phyloP scores from a whole-genome alignment of 2,329 filamentous ascomycete species.

The Pestalotiopsis sp. region DNA sequence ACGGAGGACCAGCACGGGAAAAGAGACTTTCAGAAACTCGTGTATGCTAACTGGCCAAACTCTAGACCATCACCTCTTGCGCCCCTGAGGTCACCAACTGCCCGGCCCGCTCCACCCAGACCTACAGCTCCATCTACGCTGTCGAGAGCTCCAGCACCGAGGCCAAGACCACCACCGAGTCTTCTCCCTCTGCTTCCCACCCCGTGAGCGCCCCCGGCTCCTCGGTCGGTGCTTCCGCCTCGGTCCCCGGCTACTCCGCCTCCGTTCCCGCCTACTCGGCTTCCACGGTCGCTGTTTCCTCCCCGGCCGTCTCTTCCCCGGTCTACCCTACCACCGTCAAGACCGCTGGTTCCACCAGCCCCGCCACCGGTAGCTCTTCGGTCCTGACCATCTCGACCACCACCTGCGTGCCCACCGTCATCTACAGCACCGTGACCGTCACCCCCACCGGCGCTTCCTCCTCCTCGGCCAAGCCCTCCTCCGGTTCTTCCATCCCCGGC shows the following conservation, averaged over 20 bases:
- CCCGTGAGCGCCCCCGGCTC: constrained; percentile 17
- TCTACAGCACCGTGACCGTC: constrained; percentile 46
- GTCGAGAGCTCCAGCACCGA: constrained; percentile 14
- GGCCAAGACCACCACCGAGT: constrained; percentile 16
- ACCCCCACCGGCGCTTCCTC: constrained; percentile 41
- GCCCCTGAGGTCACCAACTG: constrained; percentile 65
- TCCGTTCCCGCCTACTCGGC: constrained; percentile 10
- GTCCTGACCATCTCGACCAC: constrained; percentile 43
- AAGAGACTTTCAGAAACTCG: constrained; percentile 22
- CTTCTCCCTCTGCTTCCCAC: constrained; percentile 18
- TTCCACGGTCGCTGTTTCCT: constrained; percentile 6
- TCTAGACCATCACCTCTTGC: constrained; percentile 65
- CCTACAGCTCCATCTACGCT: constrained; percentile 45
- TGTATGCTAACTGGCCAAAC: constrained; percentile 59
- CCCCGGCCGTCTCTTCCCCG: constrained; percentile 21
- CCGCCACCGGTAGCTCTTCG: constrained; percentile 6
- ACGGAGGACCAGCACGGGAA: background rate
- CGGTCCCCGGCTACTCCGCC: background rate
- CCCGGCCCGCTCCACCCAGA: constrained; percentile 47
- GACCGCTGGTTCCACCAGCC: constrained; percentile 14
- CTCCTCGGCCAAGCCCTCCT: constrained; percentile 29
- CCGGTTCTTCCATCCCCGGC: constrained; percentile 27
- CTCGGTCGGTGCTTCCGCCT: background rate
- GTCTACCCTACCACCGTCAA: constrained; percentile 34
- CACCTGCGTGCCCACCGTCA: constrained; percentile 57